Evolutionary conservation across 805 yeast species (phyloP), one percentile per base, ranked within the genome.

Genomic region (Kodamaea laetipori): DNA sequence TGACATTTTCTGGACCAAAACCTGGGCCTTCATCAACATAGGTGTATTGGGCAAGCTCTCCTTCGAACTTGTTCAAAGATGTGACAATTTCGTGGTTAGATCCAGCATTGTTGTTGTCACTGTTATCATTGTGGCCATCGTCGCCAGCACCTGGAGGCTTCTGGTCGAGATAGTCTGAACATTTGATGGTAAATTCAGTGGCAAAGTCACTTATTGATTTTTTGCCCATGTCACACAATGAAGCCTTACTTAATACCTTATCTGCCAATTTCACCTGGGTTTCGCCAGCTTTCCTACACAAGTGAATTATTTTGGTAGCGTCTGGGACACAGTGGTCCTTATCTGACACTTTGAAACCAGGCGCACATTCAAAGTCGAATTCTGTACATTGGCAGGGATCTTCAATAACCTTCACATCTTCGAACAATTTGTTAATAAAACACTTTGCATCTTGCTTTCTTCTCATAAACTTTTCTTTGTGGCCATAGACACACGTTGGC

Each of bases 301-400:
- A 47, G 42, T 50, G 52, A 6, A 44, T 48, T 27, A 66, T 58
- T 37, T 51, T 47, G 23, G 47, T 47, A 46, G 58, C 57, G 50
- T 61, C 60, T 42, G 69, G 67, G 17, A 71, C 73, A 68, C 95
- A 87, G 12, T 63, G 53, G 3, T 39, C 33, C 45, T 55, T 54
- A 0, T 52, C 55, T 2, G 64, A 54, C 9, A 52, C 41, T 35
- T 48, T 54, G 51, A 67, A 69, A 15, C 82, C 84, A 35, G 63
- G 69, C 2, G 76, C 72, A 64, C 96, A 88, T 56, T 87, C 95
- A 48, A 76, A 82, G 58, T 89, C 96, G 4, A 55, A 51, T n/a
- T 66, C 73, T 0, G 78, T 63, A 67, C 96, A 88, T 6, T 67
- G 64, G 61, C 96, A 88, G 6, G 76, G 62, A 41, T 77, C 83